These are phyloP conservation scores for Rhodosporidiobolus odoratus DNA, from an alignment of 768 basidiomycete species.

Conservation along the genomic window DNA sequence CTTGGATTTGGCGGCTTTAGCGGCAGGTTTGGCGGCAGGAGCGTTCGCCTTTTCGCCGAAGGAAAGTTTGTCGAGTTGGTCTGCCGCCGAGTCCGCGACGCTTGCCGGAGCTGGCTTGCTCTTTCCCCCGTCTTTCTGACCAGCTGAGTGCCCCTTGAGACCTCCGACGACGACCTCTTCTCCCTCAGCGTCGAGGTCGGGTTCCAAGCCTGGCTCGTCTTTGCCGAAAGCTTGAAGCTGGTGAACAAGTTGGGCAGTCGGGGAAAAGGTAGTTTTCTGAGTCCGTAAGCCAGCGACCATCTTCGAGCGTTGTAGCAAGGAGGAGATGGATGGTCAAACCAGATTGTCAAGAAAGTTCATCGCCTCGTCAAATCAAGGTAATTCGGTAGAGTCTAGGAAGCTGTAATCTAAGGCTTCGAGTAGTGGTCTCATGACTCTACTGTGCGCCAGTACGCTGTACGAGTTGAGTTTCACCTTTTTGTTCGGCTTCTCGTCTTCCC, in stretches of 20 bases:
- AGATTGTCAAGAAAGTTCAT: too few species aligned
- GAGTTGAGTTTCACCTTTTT: too few species aligned
- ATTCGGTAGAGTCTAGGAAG: too few species aligned
- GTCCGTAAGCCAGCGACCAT: background rate
- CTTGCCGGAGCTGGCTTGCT: background rate
- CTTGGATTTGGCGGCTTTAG: background rate
- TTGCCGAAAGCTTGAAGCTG: slow-evolving; percentile 29
- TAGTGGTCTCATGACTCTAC: too few species aligned
- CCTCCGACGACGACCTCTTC: slow-evolving; percentile 17
- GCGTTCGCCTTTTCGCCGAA: background rate
- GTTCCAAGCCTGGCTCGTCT: background rate
- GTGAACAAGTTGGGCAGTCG: slow-evolving; percentile 24
- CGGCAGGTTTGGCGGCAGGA: background rate
- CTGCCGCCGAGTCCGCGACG: background rate
- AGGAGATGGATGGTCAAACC: background rate
- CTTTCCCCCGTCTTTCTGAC: background rate
- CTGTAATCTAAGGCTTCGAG: too few species aligned
- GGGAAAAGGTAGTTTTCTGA: background rate
- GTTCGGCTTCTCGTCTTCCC: too few species aligned
- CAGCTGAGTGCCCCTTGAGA: background rate
- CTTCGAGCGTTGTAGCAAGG: background rate
- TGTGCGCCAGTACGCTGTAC: too few species aligned
- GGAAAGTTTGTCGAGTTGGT: background rate
- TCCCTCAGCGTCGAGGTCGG: slow-evolving; percentile 16
- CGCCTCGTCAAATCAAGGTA: too few species aligned